Base-by-base conservation (phyloP, 768 basidiomycete species). In the Chiua virens region DNA sequence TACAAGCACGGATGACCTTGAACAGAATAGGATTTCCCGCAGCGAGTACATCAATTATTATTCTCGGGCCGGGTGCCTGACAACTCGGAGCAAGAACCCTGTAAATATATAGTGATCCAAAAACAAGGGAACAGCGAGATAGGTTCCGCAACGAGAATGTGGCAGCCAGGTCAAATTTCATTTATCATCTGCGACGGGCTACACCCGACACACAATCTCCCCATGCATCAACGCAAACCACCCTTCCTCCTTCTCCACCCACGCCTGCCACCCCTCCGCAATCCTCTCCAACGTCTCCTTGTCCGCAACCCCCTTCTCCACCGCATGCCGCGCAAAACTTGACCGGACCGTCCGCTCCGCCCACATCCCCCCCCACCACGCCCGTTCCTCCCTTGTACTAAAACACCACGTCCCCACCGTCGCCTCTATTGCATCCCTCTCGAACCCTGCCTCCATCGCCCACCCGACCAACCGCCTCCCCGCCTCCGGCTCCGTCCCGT, bases 341-440 rank as follows among this genome's bases (percentile, higher is more conserved):
- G 74, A 76, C 3, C 52, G 38, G 3, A 71, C 52, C 2, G 64
- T 67, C 6, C 77, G 58, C 15, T 73, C 73, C 11, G 73, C 72
- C 73, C 72, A 75, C 34, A 71, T 27, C 13, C 54, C 62, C 6
- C 72, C 63, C 70, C 69, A 77, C 71, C 71, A 76, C 11, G 54
- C 59, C 0, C 69, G 62, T 30, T 77, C 74, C 49, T 72, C 71
- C 0, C 62, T 47, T 0, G 65, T 68, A 45, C 62, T 67, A 56
- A 54, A 75, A 58, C 72, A 73, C 74, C 67, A 72, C 23, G 67
- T 62, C 3, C 73, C 67, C 0, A 59, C 66, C 9, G 62, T 63
- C 41, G 63, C 50, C 2, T 60, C 63, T 22, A 77, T 65, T 14
- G 59, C 52, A 1, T 46, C 50, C 4, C 63, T 45, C 8, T 58